These are phyloP conservation scores for sweet orange (Citrus sinensis) DNA, from an alignment of 345 rosid species.

Conservation along the genomic window DNA sequence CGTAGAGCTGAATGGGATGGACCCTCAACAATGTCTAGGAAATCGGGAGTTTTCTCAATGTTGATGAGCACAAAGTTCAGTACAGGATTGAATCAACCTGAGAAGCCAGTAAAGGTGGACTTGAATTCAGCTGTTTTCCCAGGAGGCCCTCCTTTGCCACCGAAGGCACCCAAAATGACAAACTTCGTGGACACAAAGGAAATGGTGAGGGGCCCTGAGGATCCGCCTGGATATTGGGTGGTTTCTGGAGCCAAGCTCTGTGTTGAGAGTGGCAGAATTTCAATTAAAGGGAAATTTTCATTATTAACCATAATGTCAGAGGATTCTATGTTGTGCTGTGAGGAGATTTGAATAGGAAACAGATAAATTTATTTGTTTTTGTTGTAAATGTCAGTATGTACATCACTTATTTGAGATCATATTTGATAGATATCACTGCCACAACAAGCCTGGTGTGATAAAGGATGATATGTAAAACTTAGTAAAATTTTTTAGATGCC, in stretches of 20 bases:
- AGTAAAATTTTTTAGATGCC: background rate
- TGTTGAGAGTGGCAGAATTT: slow-evolving; percentile 70
- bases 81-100: slow-evolving; percentile 38
- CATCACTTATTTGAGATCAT: slow-evolving; percentile 9
- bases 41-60: slow-evolving; percentile 75
- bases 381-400: slow-evolving; percentile 23
- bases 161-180: slow-evolving; percentile 55
- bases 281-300: slow-evolving; percentile 77
- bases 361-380: slow-evolving; percentile 2
- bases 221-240: slow-evolving; percentile 92
- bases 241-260: slow-evolving; percentile 90
- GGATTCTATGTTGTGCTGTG: slow-evolving; percentile 62
- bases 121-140: slow-evolving; percentile 89
- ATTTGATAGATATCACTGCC: background rate
- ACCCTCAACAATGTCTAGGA: slow-evolving; percentile 56
- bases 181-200: slow-evolving; percentile 87
- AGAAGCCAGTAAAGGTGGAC: slow-evolving; percentile 52
- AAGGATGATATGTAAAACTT: background rate
- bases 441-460: background rate
- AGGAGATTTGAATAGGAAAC: slow-evolving; percentile 2
- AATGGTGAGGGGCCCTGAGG: slow-evolving; percentile 87
- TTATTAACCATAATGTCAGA: slow-evolving; percentile 74
- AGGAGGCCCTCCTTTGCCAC: slow-evolving; percentile 64
- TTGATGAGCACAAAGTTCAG: slow-evolving; percentile 70
- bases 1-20: slow-evolving; percentile 89